phyloP scores from a whole-genome alignment of 495 filamentous ascomycete species.

The Penicillium malachiteum region DNA sequence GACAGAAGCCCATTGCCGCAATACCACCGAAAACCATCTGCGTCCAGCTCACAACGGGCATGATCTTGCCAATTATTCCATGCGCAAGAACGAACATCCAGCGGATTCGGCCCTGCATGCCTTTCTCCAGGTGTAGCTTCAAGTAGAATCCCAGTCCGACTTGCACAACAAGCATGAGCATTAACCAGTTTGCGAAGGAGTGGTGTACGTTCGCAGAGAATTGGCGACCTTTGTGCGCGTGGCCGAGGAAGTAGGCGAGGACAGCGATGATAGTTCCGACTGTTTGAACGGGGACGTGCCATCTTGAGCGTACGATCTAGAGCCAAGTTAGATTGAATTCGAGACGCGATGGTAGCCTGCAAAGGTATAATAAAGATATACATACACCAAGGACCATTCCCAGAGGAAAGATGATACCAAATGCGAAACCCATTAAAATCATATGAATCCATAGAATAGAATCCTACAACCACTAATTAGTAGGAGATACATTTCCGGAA shows the following conservation, averaged over 20 bases:
- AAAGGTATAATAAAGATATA: constrained; percentile 8
- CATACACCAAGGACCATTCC: constrained; percentile 94
- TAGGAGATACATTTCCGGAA: not conserved
- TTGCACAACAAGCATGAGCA: constrained; percentile 75
- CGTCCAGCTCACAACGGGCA: constrained; percentile 85
- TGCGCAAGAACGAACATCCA: constrained; percentile 69
- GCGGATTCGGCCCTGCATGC: constrained; percentile 76
- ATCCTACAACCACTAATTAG: constrained; percentile 54
- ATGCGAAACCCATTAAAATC: constrained; percentile 78
- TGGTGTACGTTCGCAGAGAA: constrained; percentile 85
- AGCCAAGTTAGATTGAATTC: not conserved
- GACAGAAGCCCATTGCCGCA: constrained; percentile 89
- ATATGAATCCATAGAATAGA: constrained; percentile 92
- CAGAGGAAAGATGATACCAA: constrained; percentile 87
- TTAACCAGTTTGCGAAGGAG: constrained; percentile 72
- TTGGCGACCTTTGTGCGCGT: constrained; percentile 83
- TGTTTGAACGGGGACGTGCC: constrained; percentile 90
- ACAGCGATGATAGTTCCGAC: constrained; percentile 72
- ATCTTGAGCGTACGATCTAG: constrained; percentile 83
- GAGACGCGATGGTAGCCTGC: not conserved
- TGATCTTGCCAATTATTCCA: constrained; percentile 77
- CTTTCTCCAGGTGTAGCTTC: constrained; percentile 82
- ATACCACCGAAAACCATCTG: constrained; percentile 98
- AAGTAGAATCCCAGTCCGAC: constrained; percentile 82
- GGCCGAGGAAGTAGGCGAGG: constrained; percentile 86